Evolutionary conservation across 768 basidiomycete species (phyloP).

Genomic region (Ramaria sp.): DNA sequence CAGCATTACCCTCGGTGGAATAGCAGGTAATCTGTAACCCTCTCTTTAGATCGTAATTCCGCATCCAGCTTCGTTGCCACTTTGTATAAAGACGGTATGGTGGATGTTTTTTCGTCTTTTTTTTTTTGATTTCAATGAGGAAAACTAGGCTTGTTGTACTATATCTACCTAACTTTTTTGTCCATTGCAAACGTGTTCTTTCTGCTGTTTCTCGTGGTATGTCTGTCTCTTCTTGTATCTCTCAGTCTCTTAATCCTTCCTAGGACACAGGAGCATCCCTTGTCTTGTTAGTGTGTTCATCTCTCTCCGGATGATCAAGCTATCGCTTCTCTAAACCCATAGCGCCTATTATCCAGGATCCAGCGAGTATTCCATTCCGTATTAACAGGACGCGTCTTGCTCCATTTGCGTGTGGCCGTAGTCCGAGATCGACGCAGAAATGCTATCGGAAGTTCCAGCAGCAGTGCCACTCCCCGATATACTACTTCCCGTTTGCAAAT

Average conservation of each 20-base stretch:
- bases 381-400: constrained; percentile 6
- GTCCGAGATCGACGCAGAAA: background rate
- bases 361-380: constrained; percentile 7
- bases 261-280: background rate
- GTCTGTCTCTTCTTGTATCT: background rate
- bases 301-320: background rate
- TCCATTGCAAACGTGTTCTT: background rate
- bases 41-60: background rate
- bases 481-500: background rate
- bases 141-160: background rate
- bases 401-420: constrained; percentile 4
- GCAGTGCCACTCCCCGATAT: no score
- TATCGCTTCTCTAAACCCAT: background rate
- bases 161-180: background rate
- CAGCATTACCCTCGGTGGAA: background rate
- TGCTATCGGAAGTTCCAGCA: background rate
- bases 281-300: background rate
- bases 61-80: background rate
- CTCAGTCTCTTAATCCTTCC: background rate
- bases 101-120: background rate
- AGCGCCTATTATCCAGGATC: background rate
- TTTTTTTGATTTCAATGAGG: background rate
- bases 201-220: background rate
- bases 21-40: background rate
- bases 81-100: background rate